phyloP scores from a whole-genome alignment of 139 green algal genomes.

The Desmodesmus armatus region DNA sequence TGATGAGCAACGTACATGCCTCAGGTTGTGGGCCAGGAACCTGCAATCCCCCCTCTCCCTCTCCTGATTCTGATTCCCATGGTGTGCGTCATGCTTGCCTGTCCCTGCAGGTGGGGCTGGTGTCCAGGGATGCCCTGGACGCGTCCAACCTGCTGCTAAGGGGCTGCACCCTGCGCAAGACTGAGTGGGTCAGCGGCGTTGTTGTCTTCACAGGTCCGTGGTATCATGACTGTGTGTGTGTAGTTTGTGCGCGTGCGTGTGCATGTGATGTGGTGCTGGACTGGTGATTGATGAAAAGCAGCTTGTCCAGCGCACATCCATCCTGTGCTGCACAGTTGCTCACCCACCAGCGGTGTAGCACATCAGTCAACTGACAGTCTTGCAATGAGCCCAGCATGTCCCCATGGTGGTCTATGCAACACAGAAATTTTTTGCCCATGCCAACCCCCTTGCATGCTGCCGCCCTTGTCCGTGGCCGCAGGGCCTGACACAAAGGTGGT shows the following conservation, averaged over 20 bases:
- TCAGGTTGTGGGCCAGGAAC: no score
- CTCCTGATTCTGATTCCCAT: no score
- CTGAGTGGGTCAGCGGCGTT: constrained; percentile 68
- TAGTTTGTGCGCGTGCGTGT: no score
- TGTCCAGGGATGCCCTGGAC: constrained; percentile 36
- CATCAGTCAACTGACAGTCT: neutral
- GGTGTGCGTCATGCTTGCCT: no score
- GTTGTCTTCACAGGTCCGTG: constrained; percentile 78
- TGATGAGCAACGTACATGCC: no score
- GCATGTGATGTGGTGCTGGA: neutral
- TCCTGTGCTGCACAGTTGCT: neutral
- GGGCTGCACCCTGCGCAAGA: constrained; percentile 77
- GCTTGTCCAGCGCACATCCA: neutral
- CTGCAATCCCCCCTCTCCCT: no score
- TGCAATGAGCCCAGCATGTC: neutral
- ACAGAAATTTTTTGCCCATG: no score
- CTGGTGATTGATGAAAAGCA: neutral
- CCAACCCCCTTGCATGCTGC: no score
- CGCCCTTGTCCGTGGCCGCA: no score
- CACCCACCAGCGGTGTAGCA: no score
- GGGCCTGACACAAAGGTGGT: constrained; percentile 83
- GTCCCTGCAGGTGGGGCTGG: constrained; percentile 30
- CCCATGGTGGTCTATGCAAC: no score
- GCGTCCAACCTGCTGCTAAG: constrained; percentile 71
- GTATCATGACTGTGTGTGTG: neutral